phyloP scores from a whole-genome alignment of 2,329 filamentous ascomycete genomes.

The Fusarium sp. region DNA sequence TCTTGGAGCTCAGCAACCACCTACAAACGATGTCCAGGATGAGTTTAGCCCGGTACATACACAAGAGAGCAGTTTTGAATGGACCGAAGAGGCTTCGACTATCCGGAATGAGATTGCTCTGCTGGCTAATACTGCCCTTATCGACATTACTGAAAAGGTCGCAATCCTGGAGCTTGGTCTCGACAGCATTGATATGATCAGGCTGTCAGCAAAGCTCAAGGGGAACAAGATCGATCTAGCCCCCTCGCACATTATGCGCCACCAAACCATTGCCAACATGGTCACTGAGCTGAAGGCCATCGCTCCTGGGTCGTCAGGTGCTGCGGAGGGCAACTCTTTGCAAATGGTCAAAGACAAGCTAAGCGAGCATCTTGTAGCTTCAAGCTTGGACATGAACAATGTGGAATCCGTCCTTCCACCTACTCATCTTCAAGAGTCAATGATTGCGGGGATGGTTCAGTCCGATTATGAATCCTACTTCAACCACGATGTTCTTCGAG shows the following conservation, averaged over 20 bases:
- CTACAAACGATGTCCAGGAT: background rate
- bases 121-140: slow-evolving; percentile 65
- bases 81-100: slow-evolving; percentile 63
- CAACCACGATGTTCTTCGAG: slow-evolving; percentile 80
- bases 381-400: slow-evolving; percentile 51
- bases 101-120: slow-evolving; percentile 72
- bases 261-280: slow-evolving; percentile 74
- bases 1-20: background rate
- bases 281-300: slow-evolving; percentile 20
- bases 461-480: slow-evolving; percentile 83
- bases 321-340: slow-evolving; percentile 12
- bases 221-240: slow-evolving; percentile 68
- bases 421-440: slow-evolving; percentile 86
- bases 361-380: slow-evolving; percentile 50
- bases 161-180: slow-evolving; percentile 85
- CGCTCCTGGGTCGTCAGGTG: background rate
- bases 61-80: slow-evolving; percentile 59
- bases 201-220: slow-evolving; percentile 78
- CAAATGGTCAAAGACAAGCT: slow-evolving; percentile 50
- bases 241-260: slow-evolving; percentile 81
- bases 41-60: slow-evolving; percentile 49
- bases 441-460: slow-evolving; percentile 83
- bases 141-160: slow-evolving; percentile 65
- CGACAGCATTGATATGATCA: slow-evolving; percentile 93
- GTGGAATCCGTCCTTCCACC: slow-evolving; percentile 74